Conservation (phyloP, 306 rosid species). For the Mimosa pudica region DNA sequence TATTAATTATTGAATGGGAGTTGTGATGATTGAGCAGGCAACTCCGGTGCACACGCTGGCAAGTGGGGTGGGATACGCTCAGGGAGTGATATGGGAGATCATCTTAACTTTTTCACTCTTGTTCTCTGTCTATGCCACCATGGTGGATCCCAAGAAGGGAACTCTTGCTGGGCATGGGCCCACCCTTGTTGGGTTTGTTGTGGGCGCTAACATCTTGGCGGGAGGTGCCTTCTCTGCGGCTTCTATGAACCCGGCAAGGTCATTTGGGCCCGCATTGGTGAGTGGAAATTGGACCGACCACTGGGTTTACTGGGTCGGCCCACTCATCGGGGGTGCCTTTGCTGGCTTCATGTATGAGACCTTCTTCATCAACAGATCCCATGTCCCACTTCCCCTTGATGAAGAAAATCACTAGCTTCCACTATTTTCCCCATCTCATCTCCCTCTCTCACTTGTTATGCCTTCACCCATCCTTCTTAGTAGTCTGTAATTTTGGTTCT, state of each 20-base stretch:
- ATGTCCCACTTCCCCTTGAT: conserved; percentile 45
- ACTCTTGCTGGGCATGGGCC: conserved; percentile 75
- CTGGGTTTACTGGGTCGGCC: conserved; percentile 97
- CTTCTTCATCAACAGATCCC: conserved; percentile 65
- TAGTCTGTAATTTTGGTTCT: not conserved
- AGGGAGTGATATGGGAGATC: conserved; percentile 87
- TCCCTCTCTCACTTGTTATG: too few relatives aligned
- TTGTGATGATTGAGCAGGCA: conserved; percentile 40
- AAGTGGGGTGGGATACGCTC: conserved; percentile 65
- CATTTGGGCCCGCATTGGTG: conserved; percentile 91
- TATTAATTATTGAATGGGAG: not conserved
- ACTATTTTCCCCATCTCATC: not conserved
- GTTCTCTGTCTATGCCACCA: conserved; percentile 76
- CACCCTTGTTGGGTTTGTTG: conserved; percentile 68
- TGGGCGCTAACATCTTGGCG: conserved; percentile 82
- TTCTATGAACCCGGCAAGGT: conserved; percentile 90
- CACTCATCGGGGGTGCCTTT: conserved; percentile 86
- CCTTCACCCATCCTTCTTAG: not conserved
- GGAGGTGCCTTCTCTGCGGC: conserved; percentile 83
- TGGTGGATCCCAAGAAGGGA: conserved; percentile 87
- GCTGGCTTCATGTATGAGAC: conserved; percentile 77
- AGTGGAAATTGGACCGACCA: conserved; percentile 80
- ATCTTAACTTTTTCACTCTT: conserved; percentile 75
- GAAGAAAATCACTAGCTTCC: conserved; percentile 32
- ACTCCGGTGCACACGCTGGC: conserved; percentile 78